Evolutionary conservation across 2,329 filamentous ascomycete genomes (phyloP).

Genomic region (Aspergillus versicolor): DNA sequence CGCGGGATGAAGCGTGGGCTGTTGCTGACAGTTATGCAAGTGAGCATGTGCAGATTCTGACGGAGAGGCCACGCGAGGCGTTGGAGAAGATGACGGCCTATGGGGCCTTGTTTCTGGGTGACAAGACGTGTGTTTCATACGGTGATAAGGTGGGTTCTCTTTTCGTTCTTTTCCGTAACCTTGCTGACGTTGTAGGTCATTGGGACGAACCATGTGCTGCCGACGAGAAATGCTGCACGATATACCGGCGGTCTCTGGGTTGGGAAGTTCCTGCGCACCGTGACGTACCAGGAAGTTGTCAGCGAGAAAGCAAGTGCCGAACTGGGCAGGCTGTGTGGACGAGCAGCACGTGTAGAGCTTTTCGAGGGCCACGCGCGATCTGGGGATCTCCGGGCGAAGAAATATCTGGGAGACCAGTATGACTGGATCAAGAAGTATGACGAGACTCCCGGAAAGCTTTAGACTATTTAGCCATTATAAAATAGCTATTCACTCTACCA

Average conservation of each 20-base stretch:
- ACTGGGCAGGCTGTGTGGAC: constrained; percentile 50
- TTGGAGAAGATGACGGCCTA: constrained; percentile 54
- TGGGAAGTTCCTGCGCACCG: constrained; percentile 53
- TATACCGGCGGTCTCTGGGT: constrained; percentile 58
- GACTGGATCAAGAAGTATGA: constrained; percentile 42
- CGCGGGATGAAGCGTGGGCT: constrained; percentile 43
- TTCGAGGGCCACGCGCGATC: constrained; percentile 56
- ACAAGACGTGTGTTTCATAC: constrained; percentile 54
- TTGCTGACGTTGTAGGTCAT: constrained; percentile 42
- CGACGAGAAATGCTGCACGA: constrained; percentile 48
- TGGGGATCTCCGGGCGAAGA: constrained; percentile 49
- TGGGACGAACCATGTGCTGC: constrained; percentile 56
- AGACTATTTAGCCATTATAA: not conserved
- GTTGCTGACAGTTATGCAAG: constrained; percentile 50
- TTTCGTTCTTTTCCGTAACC: no score
- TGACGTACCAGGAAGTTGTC: constrained; percentile 55
- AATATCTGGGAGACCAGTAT: constrained; percentile 43
- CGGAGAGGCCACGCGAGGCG: constrained; percentile 47
- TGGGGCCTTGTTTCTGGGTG: constrained; percentile 52
- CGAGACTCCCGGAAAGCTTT: not conserved
- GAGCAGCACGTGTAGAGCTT: constrained; percentile 51
- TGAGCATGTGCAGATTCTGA: constrained; percentile 56
- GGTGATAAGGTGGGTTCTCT: constrained; percentile 50
- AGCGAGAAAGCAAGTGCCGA: constrained; percentile 46
- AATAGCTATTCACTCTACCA: no score